Evolutionary conservation across 139 green algal genomes (phyloP).

Genomic region (Coccomyxa sp.): DNA sequence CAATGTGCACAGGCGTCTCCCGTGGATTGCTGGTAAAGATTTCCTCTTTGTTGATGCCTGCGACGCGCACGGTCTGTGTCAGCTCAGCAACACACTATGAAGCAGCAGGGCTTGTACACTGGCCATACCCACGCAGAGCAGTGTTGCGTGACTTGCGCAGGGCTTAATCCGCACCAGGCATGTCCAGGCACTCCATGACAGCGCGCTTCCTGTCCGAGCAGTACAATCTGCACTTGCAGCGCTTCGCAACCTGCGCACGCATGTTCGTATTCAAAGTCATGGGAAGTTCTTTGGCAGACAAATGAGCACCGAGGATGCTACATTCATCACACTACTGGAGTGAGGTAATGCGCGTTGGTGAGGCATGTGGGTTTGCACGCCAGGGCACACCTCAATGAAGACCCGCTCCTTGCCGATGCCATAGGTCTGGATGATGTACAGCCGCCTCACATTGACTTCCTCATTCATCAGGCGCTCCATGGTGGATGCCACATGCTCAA

Average conservation of each 20-base stretch:
- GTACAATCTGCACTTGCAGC: constrained; percentile 44
- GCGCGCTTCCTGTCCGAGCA: constrained; percentile 55
- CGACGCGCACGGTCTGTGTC: background rate
- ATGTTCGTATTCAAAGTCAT: no score
- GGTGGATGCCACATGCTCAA: constrained; percentile 52
- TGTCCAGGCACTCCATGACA: constrained; percentile 45
- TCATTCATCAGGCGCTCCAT: constrained; percentile 37
- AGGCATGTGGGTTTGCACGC: no score
- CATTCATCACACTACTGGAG: no score
- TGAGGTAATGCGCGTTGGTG: no score
- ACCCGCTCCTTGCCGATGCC: constrained; percentile 83
- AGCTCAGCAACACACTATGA: background rate
- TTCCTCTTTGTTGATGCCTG: constrained; percentile 25
- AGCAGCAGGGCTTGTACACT: background rate
- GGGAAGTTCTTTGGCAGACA: no score
- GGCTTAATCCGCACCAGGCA: constrained; percentile 31
- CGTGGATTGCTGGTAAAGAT: constrained; percentile 52
- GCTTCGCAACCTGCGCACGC: constrained; percentile 28
- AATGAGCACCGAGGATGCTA: no score
- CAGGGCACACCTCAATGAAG: constrained; percentile 48
- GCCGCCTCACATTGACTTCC: constrained; percentile 7
- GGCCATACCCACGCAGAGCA: no score
- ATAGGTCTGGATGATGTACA: constrained; percentile 47
- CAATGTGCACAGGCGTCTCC: constrained; percentile 44
- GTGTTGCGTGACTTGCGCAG: no score